These are phyloP conservation scores for Lodderomyces theae DNA, from an alignment of 1,139 yeast species.

Conservation along the genomic window DNA sequence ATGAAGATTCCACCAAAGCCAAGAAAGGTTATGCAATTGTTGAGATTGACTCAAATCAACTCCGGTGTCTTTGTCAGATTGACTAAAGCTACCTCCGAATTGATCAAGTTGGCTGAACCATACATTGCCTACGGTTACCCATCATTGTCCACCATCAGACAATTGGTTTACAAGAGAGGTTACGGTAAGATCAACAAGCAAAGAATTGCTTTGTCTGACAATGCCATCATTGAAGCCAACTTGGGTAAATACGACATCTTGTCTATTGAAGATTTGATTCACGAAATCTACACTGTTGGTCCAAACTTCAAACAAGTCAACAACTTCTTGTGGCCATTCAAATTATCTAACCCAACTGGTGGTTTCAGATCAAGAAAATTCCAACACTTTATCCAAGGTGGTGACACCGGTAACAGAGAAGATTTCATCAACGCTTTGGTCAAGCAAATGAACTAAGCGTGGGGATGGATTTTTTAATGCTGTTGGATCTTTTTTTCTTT, in stretches of 20 bases:
- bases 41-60: slow-evolving; percentile 97
- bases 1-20: slow-evolving; percentile 99
- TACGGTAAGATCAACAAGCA: slow-evolving; percentile 99
- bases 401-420: slow-evolving; percentile 99
- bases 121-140: slow-evolving; percentile 99
- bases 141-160: slow-evolving; percentile 91
- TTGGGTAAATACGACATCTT: slow-evolving; percentile 97
- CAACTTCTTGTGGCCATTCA: slow-evolving; percentile 99
- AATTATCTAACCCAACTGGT: slow-evolving; percentile 98
- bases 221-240: slow-evolving; percentile 87
- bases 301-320: slow-evolving; percentile 99
- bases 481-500: slow-evolving; percentile 4
- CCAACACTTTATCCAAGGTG: slow-evolving; percentile 99
- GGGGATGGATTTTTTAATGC: slow-evolving; percentile 2
- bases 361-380: slow-evolving; percentile 99
- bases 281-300: slow-evolving; percentile 98
- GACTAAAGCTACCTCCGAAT: slow-evolving; percentile 98
- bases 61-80: slow-evolving; percentile 97
- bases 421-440: slow-evolving; percentile 96
- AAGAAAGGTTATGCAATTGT: slow-evolving; percentile 97
- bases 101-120: slow-evolving; percentile 97
- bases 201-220: slow-evolving; percentile 93
- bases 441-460: slow-evolving; percentile 86
- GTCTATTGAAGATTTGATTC: slow-evolving; percentile 96
- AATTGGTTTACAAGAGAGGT: slow-evolving; percentile 99